Percentiles rank a stretch among this genome's conserved stretches.
Conservation (phyloP, 2,329 filamentous ascomycete genomes). For the Phaeoacremonium minimum region DNA sequence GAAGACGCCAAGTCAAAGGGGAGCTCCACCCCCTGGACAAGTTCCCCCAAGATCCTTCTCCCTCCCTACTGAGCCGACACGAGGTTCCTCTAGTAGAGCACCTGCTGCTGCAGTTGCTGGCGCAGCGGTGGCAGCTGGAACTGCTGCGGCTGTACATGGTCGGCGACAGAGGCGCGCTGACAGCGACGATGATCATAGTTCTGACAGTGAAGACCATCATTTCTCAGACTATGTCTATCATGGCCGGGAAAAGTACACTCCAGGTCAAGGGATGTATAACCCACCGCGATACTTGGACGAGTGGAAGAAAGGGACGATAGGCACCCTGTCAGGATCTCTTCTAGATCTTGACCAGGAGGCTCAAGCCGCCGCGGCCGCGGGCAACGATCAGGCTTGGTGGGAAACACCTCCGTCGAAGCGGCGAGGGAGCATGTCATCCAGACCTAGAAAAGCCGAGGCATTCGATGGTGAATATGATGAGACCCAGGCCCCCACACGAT, state of each 20-base stretch:
- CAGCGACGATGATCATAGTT: constrained; percentile 22
- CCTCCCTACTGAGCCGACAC: constrained; percentile 3
- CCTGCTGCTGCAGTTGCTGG: constrained; percentile 6
- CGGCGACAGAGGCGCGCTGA: constrained; percentile 19
- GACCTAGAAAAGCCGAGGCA: constrained; percentile 53
- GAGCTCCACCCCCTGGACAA: constrained; percentile 7
- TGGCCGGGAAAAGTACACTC: constrained; percentile 34
- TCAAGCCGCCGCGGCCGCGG: constrained; percentile 23
- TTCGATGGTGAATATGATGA: constrained; percentile 68
- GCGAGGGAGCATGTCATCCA: constrained; percentile 39
- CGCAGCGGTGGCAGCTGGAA: constrained; percentile 5
- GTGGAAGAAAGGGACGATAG: constrained; percentile 66
- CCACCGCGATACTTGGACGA: constrained; percentile 62
- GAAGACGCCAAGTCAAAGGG: constrained; percentile 13
- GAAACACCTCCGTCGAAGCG: constrained; percentile 50
- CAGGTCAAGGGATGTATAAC: constrained; percentile 53
- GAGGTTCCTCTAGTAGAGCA: constrained; percentile 1
- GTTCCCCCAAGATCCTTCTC: constrained; percentile 7
- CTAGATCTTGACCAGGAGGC: constrained; percentile 50
- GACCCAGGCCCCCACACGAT: constrained; percentile 60
- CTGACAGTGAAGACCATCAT: constrained; percentile 20
- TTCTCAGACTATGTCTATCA: constrained; percentile 37
- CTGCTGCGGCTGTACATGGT: constrained; percentile 2
- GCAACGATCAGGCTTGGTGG: constrained; percentile 70
- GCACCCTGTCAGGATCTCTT: constrained; percentile 52